These are phyloP conservation scores for Acanthamoeba lenticulata DNA, from an alignment of 208 protist genomes.

Conservation along the genomic window DNA sequence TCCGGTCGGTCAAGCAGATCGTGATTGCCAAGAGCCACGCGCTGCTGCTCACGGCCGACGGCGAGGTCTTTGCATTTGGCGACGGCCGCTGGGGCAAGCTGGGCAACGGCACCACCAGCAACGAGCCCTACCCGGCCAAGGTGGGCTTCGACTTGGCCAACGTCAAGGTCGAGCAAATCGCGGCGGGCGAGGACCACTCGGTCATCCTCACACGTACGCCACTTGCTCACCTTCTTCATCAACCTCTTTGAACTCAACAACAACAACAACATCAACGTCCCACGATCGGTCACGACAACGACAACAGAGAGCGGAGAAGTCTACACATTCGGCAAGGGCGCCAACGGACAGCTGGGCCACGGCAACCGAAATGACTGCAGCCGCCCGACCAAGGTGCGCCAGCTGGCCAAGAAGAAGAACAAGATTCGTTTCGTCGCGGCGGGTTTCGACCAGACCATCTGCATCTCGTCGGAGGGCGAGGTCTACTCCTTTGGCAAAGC, in stretches of 20 bases:
- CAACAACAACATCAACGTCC: not conserved
- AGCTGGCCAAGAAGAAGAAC: constrained; percentile 37
- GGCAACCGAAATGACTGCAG: constrained; percentile 32
- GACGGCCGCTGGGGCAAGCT: not conserved
- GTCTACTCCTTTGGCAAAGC: constrained; percentile 60
- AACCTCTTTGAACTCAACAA: no score
- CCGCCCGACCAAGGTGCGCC: not conserved
- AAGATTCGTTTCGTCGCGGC: constrained; percentile 4
- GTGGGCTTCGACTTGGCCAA: constrained; percentile 4
- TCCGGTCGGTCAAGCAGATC: constrained; percentile 36
- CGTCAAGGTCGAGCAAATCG: constrained; percentile 31
- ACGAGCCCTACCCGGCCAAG: constrained; percentile 1
- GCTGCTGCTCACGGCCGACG: not conserved
- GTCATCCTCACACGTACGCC: constrained; percentile 4
- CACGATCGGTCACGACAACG: not conserved
- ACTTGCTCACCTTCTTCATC: no score
- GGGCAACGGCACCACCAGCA: not conserved
- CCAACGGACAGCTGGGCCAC: constrained; percentile 41
- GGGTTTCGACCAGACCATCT: constrained; percentile 36
- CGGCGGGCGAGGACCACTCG: not conserved
- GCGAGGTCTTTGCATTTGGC: constrained; percentile 5
- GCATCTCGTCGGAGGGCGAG: not conserved
- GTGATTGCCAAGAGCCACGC: constrained; percentile 9
- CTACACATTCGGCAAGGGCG: constrained; percentile 46
- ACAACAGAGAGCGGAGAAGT: constrained; percentile 17